Evolutionary conservation across 495 filamentous ascomycete genomes (phyloP), one percentile per base, ranked within the genome.

Genomic region (Penicillium diatomitis): DNA sequence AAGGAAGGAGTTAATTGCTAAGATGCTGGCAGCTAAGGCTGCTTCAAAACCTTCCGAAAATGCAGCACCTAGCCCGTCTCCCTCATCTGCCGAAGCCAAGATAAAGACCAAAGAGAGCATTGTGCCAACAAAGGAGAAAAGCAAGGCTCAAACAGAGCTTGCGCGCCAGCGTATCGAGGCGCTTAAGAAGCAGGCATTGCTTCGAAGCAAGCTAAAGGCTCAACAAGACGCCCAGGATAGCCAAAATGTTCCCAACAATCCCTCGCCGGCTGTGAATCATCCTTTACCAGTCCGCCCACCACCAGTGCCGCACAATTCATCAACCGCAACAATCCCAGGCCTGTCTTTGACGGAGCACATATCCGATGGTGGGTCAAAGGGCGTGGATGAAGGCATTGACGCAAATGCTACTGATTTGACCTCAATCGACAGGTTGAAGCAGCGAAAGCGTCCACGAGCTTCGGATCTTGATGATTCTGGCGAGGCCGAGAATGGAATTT

Each of bases 361-460:
- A 30, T 46, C 44, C 5, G 49, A 43, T 6, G 27, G 43, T 8
- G 37, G 47, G 20, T 39, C 45, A 30, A 49, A 53, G n/a, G 12
- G 45, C 11, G 27, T 35, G 34, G 31, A 40, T 20, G 49, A 49
- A n/a, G 47, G 49, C 9, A 41, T 48, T 8, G 52, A 51, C 37
- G 40, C 27, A 2, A 29, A 58, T 30, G n/a, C 37, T 2, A 33
- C 64, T 42, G 64, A 69, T 34, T 36, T 61, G 9, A 60, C 61
- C 11, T 50, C 58, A 29, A 50, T 63, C 28, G 48, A 62, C 29
- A 64, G 61, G 38, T 31, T 52, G n/a, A 61, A 58, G 34, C 67
- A 72, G 45, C 78, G 84, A 12, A 95, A 95, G 64, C 83, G 90
- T 20, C 88, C 87, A n/a, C 85, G 86, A 38, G 89, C 90, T 34